Conservation (phyloP, 2,329 filamentous ascomycete genomes). For the Pseudopithomyces maydicus region DNA sequence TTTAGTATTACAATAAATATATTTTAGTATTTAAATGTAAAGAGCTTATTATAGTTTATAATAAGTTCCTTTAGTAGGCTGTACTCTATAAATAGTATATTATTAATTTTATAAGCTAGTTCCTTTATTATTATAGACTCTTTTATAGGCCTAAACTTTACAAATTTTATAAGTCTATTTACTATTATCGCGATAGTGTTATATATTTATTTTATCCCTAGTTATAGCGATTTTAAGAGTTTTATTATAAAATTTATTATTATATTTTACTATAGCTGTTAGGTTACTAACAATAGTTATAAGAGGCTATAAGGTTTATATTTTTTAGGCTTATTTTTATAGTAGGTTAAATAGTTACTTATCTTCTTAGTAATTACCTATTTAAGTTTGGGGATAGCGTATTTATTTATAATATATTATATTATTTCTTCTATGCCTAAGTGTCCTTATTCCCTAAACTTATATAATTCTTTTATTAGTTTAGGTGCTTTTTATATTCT, state of each 20-base stretch:
- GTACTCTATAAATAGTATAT: background rate
- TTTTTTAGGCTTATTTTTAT: background rate
- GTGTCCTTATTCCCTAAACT: background rate
- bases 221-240: background rate
- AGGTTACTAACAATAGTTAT: background rate
- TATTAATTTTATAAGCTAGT: background rate
- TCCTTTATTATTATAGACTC: background rate
- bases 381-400: background rate
- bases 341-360: background rate
- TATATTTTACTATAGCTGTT: background rate
- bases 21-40: constrained; percentile 1
- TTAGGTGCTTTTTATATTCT: background rate
- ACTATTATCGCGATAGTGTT: background rate
- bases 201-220: background rate
- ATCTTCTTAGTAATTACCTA: background rate
- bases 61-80: background rate
- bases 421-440: background rate
- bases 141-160: background rate
- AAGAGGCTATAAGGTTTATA: background rate
- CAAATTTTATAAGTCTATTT: background rate
- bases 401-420: background rate
- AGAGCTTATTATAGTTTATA: constrained; percentile 3
- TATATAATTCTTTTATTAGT: background rate
- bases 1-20: background rate
- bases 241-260: background rate